Conservation (phyloP, 805 yeast genomes). For the Ogataea siamensis region DNA sequence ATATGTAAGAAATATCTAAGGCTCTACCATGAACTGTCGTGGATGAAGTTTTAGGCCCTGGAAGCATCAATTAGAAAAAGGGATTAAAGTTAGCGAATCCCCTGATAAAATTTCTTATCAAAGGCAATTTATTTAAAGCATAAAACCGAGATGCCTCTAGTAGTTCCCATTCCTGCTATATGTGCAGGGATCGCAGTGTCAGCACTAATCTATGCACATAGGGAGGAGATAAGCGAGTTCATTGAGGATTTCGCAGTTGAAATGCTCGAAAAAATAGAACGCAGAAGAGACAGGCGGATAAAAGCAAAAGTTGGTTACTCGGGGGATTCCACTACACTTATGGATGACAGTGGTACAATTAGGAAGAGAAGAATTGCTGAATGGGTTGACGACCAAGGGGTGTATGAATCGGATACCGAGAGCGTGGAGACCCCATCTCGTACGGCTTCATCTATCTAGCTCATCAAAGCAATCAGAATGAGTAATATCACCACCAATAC, state of each 20-base stretch:
- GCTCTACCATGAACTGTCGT: slow-evolving; percentile 3
- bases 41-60: slow-evolving; percentile 1
- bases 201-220: slow-evolving; percentile 22
- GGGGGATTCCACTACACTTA: slow-evolving; percentile 5
- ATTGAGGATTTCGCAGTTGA: slow-evolving; percentile 24
- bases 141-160: slow-evolving; percentile 4
- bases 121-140: slow-evolving; percentile 2
- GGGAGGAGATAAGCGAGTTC: slow-evolving; percentile 29
- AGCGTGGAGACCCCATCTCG: slow-evolving; percentile 8
- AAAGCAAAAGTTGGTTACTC: neutral
- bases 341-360: neutral
- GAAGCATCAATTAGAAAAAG: slow-evolving; percentile 5
- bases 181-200: slow-evolving; percentile 29
- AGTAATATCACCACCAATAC: slow-evolving; percentile 58
- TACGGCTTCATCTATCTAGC: slow-evolving; percentile 25
- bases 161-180: slow-evolving; percentile 19
- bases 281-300: slow-evolving; percentile 15
- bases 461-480: slow-evolving; percentile 54
- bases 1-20: slow-evolving; percentile 69
- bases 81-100: slow-evolving; percentile 2
- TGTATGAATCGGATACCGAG: slow-evolving; percentile 6
- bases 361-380: slow-evolving; percentile 5
- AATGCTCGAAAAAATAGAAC: slow-evolving; percentile 15
- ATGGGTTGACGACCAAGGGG: slow-evolving; percentile 11
- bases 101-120: slow-evolving; percentile 2